Base-by-base conservation (phyloP, 1,139 yeast species). In the Pichia sorboxylosa region DNA sequence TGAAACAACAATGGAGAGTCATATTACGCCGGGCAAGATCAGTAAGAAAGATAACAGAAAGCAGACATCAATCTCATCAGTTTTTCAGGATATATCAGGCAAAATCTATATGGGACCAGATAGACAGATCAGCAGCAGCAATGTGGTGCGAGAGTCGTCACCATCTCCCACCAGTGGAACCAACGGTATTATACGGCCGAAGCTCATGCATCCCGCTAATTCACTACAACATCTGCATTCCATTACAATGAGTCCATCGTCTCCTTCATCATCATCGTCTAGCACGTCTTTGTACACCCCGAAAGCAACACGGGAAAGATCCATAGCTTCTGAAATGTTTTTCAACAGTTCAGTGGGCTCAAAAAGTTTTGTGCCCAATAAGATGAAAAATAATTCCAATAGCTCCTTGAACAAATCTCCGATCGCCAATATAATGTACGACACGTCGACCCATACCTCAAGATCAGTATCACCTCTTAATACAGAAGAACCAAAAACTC, bases 381-480 rank as follows among this genome's bases (percentile, higher is more conserved):
- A 25, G 17, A 23, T 16, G 9, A 29, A 22, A 16, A 27, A 23
- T 24, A 24, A 27, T 13, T 22, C 15, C 6, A 10, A 10, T 8
- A 18, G 17, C 14, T 24, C 17, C 13, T 11, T 16, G 5, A 20
- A 14, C 14, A 10, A 15, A 8, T 4, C 11, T 2, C 4, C 13
- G 10, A 13, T 17, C 9, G 7, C 29, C 5, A 17, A 5, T 10
- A 6, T 17, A 3, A 11, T 5, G 13, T 7, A 18, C 19, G 32
- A 27, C 11, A 14, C 6, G 4, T 32, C 35, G 10, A 28, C 27
- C 17, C 17, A 18, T 16, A 31, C 37, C 1, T 23, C 35, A 15
- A 30, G 40, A 17, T 37, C 40, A 3, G 25, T 34, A 13, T 37
- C 40, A 13, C 40, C 40, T 4, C 17, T 34, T 6, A 32, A 32